Base-by-base conservation (phyloP, 768 basidiomycete species). In the Leccinum ochraceum region DNA sequence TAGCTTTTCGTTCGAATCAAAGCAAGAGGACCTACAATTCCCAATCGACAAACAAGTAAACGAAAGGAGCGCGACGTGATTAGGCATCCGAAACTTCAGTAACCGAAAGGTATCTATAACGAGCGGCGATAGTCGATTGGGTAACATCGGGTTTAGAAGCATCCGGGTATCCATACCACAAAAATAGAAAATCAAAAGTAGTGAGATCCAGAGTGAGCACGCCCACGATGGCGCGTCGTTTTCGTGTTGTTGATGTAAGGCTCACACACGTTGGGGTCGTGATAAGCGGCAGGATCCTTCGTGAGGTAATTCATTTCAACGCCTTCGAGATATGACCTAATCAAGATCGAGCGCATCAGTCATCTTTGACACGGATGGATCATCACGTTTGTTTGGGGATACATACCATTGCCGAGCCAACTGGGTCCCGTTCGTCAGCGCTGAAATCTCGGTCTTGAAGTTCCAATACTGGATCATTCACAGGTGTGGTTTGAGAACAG, bases 261-360 rank as follows among this genome's bases (percentile, higher is more conserved):
- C 30, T 69, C 84, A 66, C 89, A 92, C n/a, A 92, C 89, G 58
- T 83, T 66, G 0, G 84, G 79, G 66, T 92, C 72, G 61, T 86
- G 58, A 36, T 83, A 70, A 61, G 75, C 60, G 0, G 87, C 78
- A 3, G 89, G 89, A 68, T 92, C 82, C 60, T 77, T 59, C 0
- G 87, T 90, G 28, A 92, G 74, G 73, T 80, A 90, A 1, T 88
- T 88, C 6, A 77, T 71, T 20, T 74, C 59, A 13, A 88, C 69
- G 17, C 83, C 90, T 53, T 88, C 83, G 32, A 85, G 69, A 67
- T 92, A 92, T 2, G 88, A 88, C 89, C 89, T 90, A 62, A 9
- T 20, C 50, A 37, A 26, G 17, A 49, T 63, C 24, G 14, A 13
- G 6, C 44, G 30, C 42, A 56, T 59, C 24, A 13, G 44, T 54